Percentiles rank a stretch among this genome's conserved stretches.
phyloP scores from a whole-genome alignment of 371 early-diverging fungal species.

The Blakeslea trispora region DNA sequence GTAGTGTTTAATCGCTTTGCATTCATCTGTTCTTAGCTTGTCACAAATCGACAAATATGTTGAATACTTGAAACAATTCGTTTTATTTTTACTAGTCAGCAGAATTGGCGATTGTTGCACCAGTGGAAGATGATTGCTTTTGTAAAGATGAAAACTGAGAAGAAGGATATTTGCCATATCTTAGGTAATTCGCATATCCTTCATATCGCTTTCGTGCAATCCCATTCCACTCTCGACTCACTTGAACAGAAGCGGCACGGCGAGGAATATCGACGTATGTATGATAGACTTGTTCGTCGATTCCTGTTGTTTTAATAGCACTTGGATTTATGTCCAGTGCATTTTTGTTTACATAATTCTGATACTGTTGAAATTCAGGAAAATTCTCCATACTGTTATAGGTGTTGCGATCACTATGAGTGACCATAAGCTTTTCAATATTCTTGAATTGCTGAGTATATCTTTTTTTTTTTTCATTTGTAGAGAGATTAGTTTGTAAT shows the following conservation, averaged over 20 bases:
- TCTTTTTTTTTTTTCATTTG: no score
- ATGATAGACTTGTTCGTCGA: slow-evolving; percentile 52
- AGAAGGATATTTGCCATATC: slow-evolving; percentile 37
- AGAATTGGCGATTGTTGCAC: no score
- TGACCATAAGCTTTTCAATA: slow-evolving; percentile 36
- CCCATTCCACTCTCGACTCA: slow-evolving; percentile 38
- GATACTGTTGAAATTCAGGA: slow-evolving; percentile 54
- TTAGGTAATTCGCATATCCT: slow-evolving; percentile 49
- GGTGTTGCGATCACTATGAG: slow-evolving; percentile 28
- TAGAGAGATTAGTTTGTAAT: no score
- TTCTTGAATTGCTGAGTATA: slow-evolving; percentile 57
- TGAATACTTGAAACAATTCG: no score
- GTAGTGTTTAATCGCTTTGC: no score
- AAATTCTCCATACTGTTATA: slow-evolving; percentile 26
- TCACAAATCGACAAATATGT: no score
- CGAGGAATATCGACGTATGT: slow-evolving; percentile 53
- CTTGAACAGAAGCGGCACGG: slow-evolving; percentile 43
- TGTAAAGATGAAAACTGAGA: slow-evolving; percentile 1
- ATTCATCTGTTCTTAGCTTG: no score
- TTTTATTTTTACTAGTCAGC: no score
- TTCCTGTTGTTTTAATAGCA: slow-evolving; percentile 32
- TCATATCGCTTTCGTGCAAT: slow-evolving; percentile 49
- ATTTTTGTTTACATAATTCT: slow-evolving; percentile 48
- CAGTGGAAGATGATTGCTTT: slow-evolving; percentile 1
- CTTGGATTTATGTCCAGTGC: slow-evolving; percentile 32